Evolutionary conservation across 306 rosid species (phyloP).

Genomic region (Lithocarpus polystachyus): DNA sequence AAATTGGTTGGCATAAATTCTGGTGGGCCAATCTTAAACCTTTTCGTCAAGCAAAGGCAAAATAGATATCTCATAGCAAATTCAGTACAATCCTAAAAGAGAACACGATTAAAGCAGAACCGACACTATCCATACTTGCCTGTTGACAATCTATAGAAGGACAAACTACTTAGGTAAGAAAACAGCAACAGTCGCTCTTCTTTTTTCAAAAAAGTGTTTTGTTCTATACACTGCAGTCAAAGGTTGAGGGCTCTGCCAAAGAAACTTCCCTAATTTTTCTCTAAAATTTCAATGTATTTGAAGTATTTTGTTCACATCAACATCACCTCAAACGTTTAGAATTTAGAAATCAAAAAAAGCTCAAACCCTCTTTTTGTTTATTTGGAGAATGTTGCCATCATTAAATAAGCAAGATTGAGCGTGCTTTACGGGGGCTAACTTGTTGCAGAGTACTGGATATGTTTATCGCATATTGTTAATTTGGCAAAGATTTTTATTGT

Average conservation of each 20-base stretch:
- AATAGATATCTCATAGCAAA: background rate
- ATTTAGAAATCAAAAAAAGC: background rate
- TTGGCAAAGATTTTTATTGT: no score
- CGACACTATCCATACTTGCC: conserved; percentile 45
- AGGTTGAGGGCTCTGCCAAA: conserved; percentile 35
- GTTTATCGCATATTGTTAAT: no score
- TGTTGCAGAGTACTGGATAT: no score
- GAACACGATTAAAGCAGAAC: conserved; percentile 33
- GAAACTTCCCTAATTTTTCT: conserved; percentile 26
- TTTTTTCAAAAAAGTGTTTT: conserved; percentile 30
- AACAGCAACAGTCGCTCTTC: background rate
- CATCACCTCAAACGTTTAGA: background rate
- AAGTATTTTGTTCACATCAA: conserved; percentile 7
- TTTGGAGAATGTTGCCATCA: background rate
- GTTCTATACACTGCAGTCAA: conserved; percentile 41
- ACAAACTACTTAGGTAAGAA: conserved; percentile 31
- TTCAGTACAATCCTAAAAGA: conserved; percentile 29
- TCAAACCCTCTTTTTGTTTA: background rate
- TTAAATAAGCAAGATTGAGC: background rate
- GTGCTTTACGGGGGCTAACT: background rate
- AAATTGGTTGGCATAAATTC: background rate
- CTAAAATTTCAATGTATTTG: background rate
- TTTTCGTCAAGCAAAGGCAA: background rate
- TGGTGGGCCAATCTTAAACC: conserved; percentile 30
- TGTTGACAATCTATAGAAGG: conserved; percentile 41